Evolutionary conservation across 768 basidiomycete genomes (phyloP).

Genomic region (Gloeophyllum trabeum): DNA sequence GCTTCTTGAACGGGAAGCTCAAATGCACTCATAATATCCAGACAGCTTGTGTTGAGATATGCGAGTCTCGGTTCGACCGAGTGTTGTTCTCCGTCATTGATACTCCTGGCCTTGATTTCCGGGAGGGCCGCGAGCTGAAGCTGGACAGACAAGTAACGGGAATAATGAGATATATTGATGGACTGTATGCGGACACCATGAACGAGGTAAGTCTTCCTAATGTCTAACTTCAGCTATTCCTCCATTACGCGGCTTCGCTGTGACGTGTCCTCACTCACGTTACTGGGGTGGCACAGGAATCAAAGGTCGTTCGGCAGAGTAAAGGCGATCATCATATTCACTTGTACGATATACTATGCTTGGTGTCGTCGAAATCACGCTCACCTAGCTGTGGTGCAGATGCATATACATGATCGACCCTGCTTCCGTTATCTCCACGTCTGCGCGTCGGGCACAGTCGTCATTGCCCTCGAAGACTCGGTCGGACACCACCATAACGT

Average conservation of each 20-base stretch:
- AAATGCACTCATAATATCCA: slow-evolving; percentile 54
- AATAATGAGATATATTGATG: slow-evolving; percentile 70
- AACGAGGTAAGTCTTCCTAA: slow-evolving; percentile 46
- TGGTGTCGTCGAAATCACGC: not conserved
- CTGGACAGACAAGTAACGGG: slow-evolving; percentile 69
- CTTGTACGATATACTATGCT: slow-evolving; percentile 52
- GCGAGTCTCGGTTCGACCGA: slow-evolving; percentile 74
- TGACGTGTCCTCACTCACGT: slow-evolving; percentile 2
- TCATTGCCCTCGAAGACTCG: slow-evolving; percentile 41
- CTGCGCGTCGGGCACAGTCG: slow-evolving; percentile 37
- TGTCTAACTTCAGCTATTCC: not conserved
- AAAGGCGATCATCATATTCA: slow-evolving; percentile 88
- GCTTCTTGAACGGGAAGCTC: slow-evolving; percentile 49
- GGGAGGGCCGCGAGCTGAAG: slow-evolving; percentile 59
- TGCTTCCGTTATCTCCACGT: slow-evolving; percentile 46
- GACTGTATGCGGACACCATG: slow-evolving; percentile 79
- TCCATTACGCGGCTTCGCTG: slow-evolving; percentile 1
- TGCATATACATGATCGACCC: slow-evolving; percentile 86
- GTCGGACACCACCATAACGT: slow-evolving; percentile 57
- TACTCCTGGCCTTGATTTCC: slow-evolving; percentile 76
- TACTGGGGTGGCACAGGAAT: slow-evolving; percentile 66
- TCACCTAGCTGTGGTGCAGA: slow-evolving; percentile 22
- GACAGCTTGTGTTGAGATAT: slow-evolving; percentile 68
- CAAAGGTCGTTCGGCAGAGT: slow-evolving; percentile 78
- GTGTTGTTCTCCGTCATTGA: slow-evolving; percentile 74